Evolutionary conservation across 495 filamentous ascomycete species (phyloP).

Genomic region (Tuber melanosporum): DNA sequence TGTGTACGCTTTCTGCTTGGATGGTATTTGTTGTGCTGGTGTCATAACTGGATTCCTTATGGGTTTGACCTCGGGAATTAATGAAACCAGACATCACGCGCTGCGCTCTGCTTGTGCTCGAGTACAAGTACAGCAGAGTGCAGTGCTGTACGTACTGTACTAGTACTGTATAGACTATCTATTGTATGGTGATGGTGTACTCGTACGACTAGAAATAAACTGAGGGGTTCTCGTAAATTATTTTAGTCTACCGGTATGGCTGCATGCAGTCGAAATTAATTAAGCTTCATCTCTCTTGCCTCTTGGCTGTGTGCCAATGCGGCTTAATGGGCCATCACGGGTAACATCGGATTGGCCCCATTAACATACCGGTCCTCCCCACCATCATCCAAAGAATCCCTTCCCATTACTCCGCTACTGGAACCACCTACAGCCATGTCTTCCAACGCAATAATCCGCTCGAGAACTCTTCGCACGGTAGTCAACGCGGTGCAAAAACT

Average conservation of each 20-base stretch:
- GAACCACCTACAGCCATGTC: background rate
- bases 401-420: background rate
- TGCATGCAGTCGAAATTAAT: background rate
- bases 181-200: background rate
- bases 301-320: background rate
- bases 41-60: background rate
- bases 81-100: background rate
- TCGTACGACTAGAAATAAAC: background rate
- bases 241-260: background rate
- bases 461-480: conserved; percentile 69
- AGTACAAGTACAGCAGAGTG: background rate
- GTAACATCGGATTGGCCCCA: background rate
- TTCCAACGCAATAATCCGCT: conserved; percentile 42
- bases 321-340: background rate
- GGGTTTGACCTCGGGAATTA: background rate
- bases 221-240: background rate
- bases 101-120: background rate
- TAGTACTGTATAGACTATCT: background rate
- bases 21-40: background rate
- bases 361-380: background rate
- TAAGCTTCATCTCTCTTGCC: background rate
- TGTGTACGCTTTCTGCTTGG: background rate
- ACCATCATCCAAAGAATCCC: background rate
- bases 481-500: conserved; percentile 73
- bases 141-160: background rate